phyloP scores from a whole-genome alignment of 2,329 filamentous ascomycete species.

The Leptodontidium sp. region DNA sequence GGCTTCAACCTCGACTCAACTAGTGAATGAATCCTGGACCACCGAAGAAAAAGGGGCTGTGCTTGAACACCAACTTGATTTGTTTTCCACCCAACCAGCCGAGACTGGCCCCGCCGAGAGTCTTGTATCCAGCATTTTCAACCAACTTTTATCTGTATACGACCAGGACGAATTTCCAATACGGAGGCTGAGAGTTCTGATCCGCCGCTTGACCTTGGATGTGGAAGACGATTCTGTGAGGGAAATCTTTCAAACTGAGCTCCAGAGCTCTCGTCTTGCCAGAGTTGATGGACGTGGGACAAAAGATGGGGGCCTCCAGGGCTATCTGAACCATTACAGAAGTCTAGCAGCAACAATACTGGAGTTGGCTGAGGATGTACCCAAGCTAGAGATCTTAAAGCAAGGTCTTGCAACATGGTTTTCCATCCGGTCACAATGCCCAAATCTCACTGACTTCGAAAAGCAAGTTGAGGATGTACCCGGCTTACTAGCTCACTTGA shows the following conservation, averaged over 20 bases:
- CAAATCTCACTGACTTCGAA: conserved; percentile 52
- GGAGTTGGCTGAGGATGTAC: conserved; percentile 41
- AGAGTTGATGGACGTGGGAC: conserved; percentile 32
- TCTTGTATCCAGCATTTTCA: conserved; percentile 39
- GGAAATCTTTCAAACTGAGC: conserved; percentile 25
- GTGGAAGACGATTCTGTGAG: conserved; percentile 30
- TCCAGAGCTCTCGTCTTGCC: conserved; percentile 24
- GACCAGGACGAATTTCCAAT: conserved; percentile 42
- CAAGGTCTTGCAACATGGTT: conserved; percentile 43
- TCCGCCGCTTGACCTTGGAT: conserved; percentile 38
- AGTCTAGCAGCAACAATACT: conserved; percentile 38
- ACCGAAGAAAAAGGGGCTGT: conserved; percentile 62
- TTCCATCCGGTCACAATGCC: conserved; percentile 53
- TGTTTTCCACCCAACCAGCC: conserved; percentile 44
- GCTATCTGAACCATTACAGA: conserved; percentile 40
- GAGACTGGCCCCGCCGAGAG: conserved; percentile 22
- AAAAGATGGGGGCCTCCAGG: conserved; percentile 39
- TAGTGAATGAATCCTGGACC: conserved; percentile 48
- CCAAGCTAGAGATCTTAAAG: conserved; percentile 39
- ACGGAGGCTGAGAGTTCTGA: conserved; percentile 43
- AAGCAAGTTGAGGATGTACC: conserved; percentile 58
- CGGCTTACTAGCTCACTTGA: conserved; percentile 58
- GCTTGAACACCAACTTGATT: conserved; percentile 66
- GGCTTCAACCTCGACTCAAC: conserved; percentile 57
- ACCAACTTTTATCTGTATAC: conserved; percentile 42